Base-by-base conservation (phyloP, 176 grass and related monocot genomes). In the Dendrocalamus sinicus region DNA sequence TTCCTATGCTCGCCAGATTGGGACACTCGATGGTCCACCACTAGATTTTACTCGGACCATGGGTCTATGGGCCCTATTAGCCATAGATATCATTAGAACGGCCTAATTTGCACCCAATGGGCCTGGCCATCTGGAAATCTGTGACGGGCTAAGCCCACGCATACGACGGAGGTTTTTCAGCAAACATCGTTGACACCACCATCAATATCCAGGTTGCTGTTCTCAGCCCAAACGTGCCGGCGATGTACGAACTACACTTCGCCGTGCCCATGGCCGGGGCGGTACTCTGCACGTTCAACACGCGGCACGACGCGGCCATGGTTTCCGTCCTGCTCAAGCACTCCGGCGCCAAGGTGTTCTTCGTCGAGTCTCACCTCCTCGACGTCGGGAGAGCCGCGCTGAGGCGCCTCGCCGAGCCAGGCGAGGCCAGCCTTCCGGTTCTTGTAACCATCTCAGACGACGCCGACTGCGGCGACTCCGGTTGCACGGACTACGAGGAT, bases 161-260 rank as follows among this genome's bases (percentile, higher is more conserved):
- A 1, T 26, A 6, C 37, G 9, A 22, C 2, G 54, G 54, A 8
- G 45, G 48, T 19, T 54, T 55, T 43, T 40, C 53, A 23, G 10
- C n/a, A 40, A 58, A n/a, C 8, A 15, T 17, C 1, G 2, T 35
- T 37, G 8, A 72, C 22, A 17, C 4, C 12, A 13, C 26, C 12
- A 0, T 2, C 8, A 3, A 26, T 12, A 1, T 68, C 20, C 82
- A 91, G 92, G 83, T 93, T 5, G 88, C 83, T 7, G 89, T 86
- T 1, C 58, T 93, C 6, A 86, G 86, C 45, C 60, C 82, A 13
- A 93, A 93, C 63, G 65, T 87, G 26, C 83, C 88, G 78, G 85
- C 78, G 17, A 88, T 90, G 77, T 93, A 88, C 61, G 88, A 90
- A 78, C 78, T 93, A 10, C 91, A 93, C 82, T 90, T 88, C 37